A percentile compares a stretch with the other conserved stretches of the same genome.
Conservation (phyloP, 306 rosid genomes). For the Pueraria montana region DNA sequence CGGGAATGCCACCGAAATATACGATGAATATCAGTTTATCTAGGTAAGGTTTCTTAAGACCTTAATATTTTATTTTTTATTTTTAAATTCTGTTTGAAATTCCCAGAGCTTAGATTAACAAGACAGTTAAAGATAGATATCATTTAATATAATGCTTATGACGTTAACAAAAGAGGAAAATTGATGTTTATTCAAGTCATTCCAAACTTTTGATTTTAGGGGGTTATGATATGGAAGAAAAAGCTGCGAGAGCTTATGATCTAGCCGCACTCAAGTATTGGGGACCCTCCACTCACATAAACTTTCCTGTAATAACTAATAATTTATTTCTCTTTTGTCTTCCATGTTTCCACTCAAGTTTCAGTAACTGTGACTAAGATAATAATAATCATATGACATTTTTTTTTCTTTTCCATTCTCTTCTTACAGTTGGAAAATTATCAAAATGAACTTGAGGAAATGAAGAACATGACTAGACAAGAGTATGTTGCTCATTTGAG, state of each 20-base stretch:
- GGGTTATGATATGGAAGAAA: constrained; percentile 96
- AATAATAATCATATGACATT: constrained; percentile 26
- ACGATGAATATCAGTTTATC: constrained; percentile 73
- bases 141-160: constrained; percentile 29
- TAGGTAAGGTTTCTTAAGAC: constrained; percentile 66
- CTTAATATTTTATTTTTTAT: not conserved
- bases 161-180: constrained; percentile 42
- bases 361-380: constrained; percentile 28
- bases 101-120: constrained; percentile 33
- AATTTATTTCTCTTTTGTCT: constrained; percentile 25
- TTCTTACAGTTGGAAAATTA: constrained; percentile 76
- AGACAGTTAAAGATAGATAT: constrained; percentile 30
- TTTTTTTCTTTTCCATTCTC: constrained; percentile 2
- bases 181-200: constrained; percentile 49
- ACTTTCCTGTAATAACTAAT: constrained; percentile 74
- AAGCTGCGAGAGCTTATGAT: constrained; percentile 96
- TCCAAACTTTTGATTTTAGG: constrained; percentile 69
- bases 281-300: constrained; percentile 96
- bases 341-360: constrained; percentile 31
- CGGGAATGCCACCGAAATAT: constrained; percentile 54
- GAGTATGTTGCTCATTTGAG: constrained; percentile 93
- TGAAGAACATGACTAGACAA: constrained; percentile 88
- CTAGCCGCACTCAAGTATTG: constrained; percentile 97
- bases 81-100: not conserved
- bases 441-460: constrained; percentile 79